phyloP scores from a whole-genome alignment of 495 filamentous ascomycete genomes.

The Tuber melanosporum region DNA sequence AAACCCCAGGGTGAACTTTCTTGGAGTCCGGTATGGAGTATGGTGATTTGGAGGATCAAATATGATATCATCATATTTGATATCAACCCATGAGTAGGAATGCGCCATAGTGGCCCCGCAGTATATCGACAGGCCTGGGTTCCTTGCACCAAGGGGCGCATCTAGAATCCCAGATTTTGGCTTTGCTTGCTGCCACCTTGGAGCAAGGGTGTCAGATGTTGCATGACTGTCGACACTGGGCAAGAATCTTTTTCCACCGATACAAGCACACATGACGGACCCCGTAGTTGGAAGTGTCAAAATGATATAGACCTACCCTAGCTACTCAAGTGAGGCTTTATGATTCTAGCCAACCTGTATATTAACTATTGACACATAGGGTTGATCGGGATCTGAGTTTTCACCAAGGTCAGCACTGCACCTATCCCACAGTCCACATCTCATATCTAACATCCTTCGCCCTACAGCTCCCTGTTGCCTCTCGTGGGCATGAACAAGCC shows the following conservation, averaged over 20 bases:
- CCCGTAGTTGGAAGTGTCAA: neutral
- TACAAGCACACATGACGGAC: neutral
- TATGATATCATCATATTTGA: neutral
- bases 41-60: neutral
- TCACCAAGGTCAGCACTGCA: neutral
- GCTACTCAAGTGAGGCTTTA: neutral
- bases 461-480: neutral
- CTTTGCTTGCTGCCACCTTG: neutral
- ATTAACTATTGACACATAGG: neutral
- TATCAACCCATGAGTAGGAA: neutral
- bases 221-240: neutral
- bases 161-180: neutral
- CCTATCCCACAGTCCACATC: neutral
- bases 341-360: neutral
- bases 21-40: neutral
- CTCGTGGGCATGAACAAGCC: neutral
- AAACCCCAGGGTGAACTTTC: neutral
- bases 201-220: neutral
- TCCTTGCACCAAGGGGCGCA: neutral
- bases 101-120: neutral
- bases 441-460: neutral
- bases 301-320: neutral
- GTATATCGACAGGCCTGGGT: neutral
- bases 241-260: neutral
- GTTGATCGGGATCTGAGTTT: neutral